Evolutionary conservation across 164 flowering plant species (phyloP), one percentile per base, ranked within the genome.

Genomic region (Aristolochia californica): DNA sequence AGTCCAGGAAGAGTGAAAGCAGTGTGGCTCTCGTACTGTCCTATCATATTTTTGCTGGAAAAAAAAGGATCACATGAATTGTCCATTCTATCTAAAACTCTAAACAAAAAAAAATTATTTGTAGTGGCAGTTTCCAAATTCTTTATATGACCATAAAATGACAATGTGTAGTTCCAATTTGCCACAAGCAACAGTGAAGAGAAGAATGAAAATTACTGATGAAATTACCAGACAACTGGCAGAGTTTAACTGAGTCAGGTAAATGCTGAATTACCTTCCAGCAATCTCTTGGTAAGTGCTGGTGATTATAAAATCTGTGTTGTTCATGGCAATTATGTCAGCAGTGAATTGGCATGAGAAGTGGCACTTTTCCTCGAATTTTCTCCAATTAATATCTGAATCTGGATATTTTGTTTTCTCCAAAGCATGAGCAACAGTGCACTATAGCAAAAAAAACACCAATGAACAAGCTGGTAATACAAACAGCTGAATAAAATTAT

Each of bases 371-470:
- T 85, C 93, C 14, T 93, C 99, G 62, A 68, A 89, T n/a, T 84
- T 75, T 68, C 74, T 93, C 99, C 99, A 93, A 60, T 87, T 89
- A 56, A 89, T 78, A 69, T 87, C 99, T 13, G 97, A 93, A 63
- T 93, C 99, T 18, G 95, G 97, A 70, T 93, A 93, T 48, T 93
- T 93, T 30, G 97, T 93, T 68, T 89, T 93, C 82, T 93, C 99
- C 81, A 93, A 68, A 22, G 99, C 99, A 70, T 93, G 97, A 0
- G 97, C 97, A 62, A 89, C 89, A 34, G 74, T 93, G 68, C 99
- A 93, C 99, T 93, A 75, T 57, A 71, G 2, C 43, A 45, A 24
- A 44, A 13, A 16, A 26, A 50, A 63, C 58, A 45, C 56, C 15
- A 57, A 45, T 15, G 21, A 50, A n/a, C 45, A 57, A 30, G 40